phyloP scores from a whole-genome alignment of 495 filamentous ascomycete genomes.

The Stereocaulon alpinum region DNA sequence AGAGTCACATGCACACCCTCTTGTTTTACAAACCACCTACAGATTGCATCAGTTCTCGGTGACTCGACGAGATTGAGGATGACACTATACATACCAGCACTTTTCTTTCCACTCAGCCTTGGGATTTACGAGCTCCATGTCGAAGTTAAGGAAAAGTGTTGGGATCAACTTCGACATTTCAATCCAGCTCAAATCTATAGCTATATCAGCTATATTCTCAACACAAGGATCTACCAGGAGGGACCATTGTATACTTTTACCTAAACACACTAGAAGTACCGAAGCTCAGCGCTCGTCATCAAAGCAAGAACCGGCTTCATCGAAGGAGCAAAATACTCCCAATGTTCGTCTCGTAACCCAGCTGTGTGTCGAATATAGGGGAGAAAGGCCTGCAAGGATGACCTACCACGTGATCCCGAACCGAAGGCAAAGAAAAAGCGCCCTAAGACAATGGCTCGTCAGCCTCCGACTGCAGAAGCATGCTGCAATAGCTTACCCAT shows the following conservation, averaged over 20 bases:
- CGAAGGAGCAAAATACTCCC: neutral
- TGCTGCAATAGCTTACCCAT: slow-evolving; percentile 1
- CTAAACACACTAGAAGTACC: slow-evolving; percentile 20
- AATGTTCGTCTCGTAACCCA: neutral
- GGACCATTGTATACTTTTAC: slow-evolving; percentile 17
- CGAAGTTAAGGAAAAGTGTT: slow-evolving; percentile 23
- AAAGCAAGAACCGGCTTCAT: neutral
- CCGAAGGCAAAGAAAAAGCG: slow-evolving; percentile 29
- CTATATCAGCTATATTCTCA: neutral
- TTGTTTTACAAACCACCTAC: slow-evolving; percentile 20
- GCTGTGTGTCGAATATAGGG: neutral
- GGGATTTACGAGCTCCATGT: slow-evolving; percentile 22
- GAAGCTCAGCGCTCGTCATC: neutral
- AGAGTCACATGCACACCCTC: slow-evolving; percentile 14
- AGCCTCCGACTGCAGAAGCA: neutral
- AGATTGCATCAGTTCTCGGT: neutral
- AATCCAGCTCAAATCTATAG: slow-evolving; percentile 22
- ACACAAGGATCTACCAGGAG: neutral
- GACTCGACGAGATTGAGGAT: neutral
- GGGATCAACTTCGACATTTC: slow-evolving; percentile 27
- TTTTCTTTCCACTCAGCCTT: slow-evolving; percentile 20
- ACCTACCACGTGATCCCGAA: slow-evolving; percentile 18
- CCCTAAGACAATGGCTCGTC: slow-evolving; percentile 31
- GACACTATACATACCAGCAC: slow-evolving; percentile 2
- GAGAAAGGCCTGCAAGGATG: neutral